A percentile compares a stretch with the other conserved stretches of the same genome.
phyloP scores from a whole-genome alignment of 768 basidiomycete genomes.

The Scleroderma citrinum region DNA sequence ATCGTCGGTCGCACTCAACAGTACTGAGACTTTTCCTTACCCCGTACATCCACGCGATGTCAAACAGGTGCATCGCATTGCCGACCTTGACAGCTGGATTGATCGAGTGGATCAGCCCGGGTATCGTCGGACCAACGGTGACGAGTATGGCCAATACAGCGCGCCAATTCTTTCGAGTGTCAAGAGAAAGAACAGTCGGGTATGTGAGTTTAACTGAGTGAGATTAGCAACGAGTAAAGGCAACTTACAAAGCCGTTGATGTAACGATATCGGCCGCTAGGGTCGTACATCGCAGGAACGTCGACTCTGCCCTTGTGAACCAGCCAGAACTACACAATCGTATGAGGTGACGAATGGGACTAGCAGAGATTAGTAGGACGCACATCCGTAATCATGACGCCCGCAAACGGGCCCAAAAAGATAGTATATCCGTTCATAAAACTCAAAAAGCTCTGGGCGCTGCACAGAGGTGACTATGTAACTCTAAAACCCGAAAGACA shows the following conservation, averaged over 20 bases:
- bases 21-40: constrained; percentile 34
- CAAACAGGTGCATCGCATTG: constrained; percentile 49
- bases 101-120: constrained; percentile 74
- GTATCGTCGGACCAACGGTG: constrained; percentile 67
- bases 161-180: constrained; percentile 68
- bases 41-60: constrained; percentile 73
- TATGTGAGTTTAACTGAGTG: neutral
- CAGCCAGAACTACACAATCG: constrained; percentile 59
- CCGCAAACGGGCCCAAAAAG: constrained; percentile 81
- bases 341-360: neutral
- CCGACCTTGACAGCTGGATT: constrained; percentile 60
- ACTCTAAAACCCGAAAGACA: neutral
- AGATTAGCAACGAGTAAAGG: neutral
- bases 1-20: constrained; percentile 5
- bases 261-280: constrained; percentile 74
- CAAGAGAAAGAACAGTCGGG: neutral
- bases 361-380: constrained; percentile 16
- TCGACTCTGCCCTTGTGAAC: constrained; percentile 68
- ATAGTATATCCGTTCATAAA: constrained; percentile 86
- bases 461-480: neutral
- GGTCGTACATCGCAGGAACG: constrained; percentile 80
- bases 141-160: constrained; percentile 64
- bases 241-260: constrained; percentile 62
- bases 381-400: constrained; percentile 60
- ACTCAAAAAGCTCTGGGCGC: constrained; percentile 61